phyloP scores from a whole-genome alignment of 371 early-diverging fungal genomes.

The Dinochytrium kinnereticum region DNA sequence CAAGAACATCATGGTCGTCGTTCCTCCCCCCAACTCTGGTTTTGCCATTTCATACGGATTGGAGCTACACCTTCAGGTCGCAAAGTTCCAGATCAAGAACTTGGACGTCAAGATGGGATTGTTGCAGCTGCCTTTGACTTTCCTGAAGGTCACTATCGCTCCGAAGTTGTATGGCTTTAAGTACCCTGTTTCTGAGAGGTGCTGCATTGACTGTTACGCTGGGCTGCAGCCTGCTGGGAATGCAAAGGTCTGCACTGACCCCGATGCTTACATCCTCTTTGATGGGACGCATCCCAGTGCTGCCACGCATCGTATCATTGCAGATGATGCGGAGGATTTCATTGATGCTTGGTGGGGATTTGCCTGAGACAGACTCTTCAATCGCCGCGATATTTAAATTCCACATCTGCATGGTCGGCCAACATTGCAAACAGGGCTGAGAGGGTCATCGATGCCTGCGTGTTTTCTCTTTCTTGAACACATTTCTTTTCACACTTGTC shows the following conservation, averaged over 20 bases:
- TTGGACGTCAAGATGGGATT: background rate
- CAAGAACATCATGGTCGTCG: constrained; percentile 3
- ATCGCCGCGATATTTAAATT: too few relatives aligned
- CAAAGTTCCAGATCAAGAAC: background rate
- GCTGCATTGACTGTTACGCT: background rate
- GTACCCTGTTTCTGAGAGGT: background rate
- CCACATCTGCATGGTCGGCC: too few relatives aligned
- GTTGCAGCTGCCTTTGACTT: background rate
- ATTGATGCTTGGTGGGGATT: background rate
- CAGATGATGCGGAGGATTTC: background rate
- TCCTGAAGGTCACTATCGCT: background rate
- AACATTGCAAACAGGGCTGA: too few relatives aligned
- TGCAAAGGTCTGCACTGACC: background rate
- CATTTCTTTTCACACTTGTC: too few relatives aligned
- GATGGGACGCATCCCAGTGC: background rate
- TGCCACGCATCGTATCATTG: background rate
- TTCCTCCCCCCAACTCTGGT: background rate
- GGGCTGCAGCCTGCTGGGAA: background rate
- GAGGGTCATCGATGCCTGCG: too few relatives aligned
- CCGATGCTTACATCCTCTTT: background rate
- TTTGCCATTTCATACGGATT: constrained; percentile 1
- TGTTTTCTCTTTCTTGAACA: too few relatives aligned
- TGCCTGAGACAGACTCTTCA: too few relatives aligned
- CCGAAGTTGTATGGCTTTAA: background rate
- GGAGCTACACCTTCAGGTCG: background rate